Conservation (phyloP, 208 protist species). For the Sergeia podlipaevii region DNA sequence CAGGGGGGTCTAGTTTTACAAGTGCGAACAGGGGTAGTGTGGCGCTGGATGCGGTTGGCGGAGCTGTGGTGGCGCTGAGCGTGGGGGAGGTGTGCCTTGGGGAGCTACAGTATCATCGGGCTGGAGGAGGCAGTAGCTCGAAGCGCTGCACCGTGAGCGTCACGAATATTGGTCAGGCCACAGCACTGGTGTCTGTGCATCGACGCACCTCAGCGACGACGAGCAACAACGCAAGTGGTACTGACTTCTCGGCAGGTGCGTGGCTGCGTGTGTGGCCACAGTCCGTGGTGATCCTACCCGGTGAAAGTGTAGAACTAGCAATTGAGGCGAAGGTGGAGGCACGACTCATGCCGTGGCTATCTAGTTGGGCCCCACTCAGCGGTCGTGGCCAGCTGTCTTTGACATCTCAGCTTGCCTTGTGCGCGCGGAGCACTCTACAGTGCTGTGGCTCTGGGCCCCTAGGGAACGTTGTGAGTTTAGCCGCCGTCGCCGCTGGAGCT, state of each 20-base stretch:
- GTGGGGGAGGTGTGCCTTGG: slow-evolving; percentile 55
- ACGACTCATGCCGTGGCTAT: slow-evolving; percentile 59
- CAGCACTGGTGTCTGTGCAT: slow-evolving; percentile 57
- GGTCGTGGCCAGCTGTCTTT: slow-evolving; percentile 39
- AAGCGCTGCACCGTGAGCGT: slow-evolving; percentile 37
- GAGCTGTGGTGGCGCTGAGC: slow-evolving; percentile 38
- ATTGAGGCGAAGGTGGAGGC: slow-evolving; percentile 61
- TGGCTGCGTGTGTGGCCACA: slow-evolving; percentile 74
- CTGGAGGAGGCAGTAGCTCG: slow-evolving; percentile 26
- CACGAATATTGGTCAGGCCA: slow-evolving; percentile 68
- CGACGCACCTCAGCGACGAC: slow-evolving; percentile 33
- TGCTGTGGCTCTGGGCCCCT: too few species aligned
- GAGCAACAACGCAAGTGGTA: too few species aligned
- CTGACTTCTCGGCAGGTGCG: slow-evolving; percentile 43
- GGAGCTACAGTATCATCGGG: slow-evolving; percentile 48
- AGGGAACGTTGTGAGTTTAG: too few species aligned
- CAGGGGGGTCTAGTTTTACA: too few species aligned
- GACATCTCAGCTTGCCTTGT: slow-evolving; percentile 48
- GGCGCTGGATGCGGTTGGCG: slow-evolving; percentile 39
- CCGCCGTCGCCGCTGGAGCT: too few species aligned
- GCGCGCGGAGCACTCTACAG: slow-evolving; percentile 64
- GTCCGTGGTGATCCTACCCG: slow-evolving; percentile 59
- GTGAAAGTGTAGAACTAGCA: slow-evolving; percentile 51
- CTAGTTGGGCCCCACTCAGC: slow-evolving; percentile 55
- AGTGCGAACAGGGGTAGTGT: too few species aligned